Conservation (phyloP, 768 basidiomycete species). For the Pleurotus tuoliensis region DNA sequence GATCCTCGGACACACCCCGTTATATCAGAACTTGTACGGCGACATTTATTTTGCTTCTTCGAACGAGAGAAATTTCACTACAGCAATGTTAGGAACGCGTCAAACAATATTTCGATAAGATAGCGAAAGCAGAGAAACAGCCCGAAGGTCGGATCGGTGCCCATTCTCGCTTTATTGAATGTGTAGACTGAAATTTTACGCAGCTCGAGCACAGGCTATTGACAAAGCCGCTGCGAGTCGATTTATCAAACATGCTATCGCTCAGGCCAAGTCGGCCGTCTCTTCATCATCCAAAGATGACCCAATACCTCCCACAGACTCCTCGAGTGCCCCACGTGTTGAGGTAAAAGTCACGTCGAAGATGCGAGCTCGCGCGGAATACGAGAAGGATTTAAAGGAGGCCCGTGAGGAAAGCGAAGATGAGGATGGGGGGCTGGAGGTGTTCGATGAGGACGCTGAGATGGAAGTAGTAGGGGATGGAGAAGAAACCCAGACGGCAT, state of each 20-base stretch:
- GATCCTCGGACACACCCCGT: slow-evolving; percentile 80
- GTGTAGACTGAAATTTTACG: not conserved
- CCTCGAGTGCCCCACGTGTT: slow-evolving; percentile 21
- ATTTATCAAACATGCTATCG: slow-evolving; percentile 82
- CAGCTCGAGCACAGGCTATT: slow-evolving; percentile 42
- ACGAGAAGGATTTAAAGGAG: slow-evolving; percentile 53
- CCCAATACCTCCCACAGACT: slow-evolving; percentile 8
- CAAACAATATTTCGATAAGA: slow-evolving; percentile 79
- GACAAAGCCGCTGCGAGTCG: slow-evolving; percentile 79
- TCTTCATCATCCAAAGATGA: slow-evolving; percentile 27
- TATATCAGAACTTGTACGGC: slow-evolving; percentile 61
- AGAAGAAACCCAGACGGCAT: slow-evolving; percentile 12
- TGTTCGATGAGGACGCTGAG: slow-evolving; percentile 32
- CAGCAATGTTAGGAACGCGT: slow-evolving; percentile 58
- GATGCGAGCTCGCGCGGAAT: slow-evolving; percentile 66
- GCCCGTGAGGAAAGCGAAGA: slow-evolving; percentile 42
- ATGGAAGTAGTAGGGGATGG: slow-evolving; percentile 7
- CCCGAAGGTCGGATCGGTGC: slow-evolving; percentile 40
- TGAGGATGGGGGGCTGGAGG: slow-evolving; percentile 28
- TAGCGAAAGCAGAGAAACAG: slow-evolving; percentile 69
- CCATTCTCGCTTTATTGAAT: not conserved
- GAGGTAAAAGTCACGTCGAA: slow-evolving; percentile 64
- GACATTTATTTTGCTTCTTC: not conserved
- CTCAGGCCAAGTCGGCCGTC: slow-evolving; percentile 48
- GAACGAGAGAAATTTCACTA: no score